A percentile compares a stretch with the other conserved stretches of the same genome.
These are phyloP conservation scores for Chloranthus sessilifolius DNA, from an alignment of 164 flowering plant species.

Conservation along the genomic window DNA sequence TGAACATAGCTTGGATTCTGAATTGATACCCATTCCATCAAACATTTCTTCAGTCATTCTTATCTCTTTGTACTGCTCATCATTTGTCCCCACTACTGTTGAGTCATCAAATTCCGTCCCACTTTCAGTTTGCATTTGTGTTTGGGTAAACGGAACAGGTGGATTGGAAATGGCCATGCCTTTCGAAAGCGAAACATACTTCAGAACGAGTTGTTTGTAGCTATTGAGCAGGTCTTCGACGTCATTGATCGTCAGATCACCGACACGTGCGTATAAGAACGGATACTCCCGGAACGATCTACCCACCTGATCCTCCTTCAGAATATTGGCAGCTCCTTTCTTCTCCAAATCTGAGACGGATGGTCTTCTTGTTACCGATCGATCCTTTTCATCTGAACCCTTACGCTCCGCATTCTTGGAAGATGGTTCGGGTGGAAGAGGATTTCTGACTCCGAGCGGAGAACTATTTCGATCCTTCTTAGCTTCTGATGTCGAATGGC, in stretches of 20 bases:
- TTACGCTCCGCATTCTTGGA: slow-evolving; percentile 24
- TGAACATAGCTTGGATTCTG: too few species aligned
- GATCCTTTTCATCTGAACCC: slow-evolving; percentile 19
- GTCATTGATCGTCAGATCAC: slow-evolving; percentile 69
- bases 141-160: slow-evolving; percentile 14
- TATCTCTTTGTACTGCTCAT: slow-evolving; percentile 17
- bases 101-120: slow-evolving; percentile 20
- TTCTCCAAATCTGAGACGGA: slow-evolving; percentile 78
- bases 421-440: slow-evolving; percentile 23
- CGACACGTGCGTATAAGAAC: slow-evolving; percentile 63
- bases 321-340: slow-evolving; percentile 61
- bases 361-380: slow-evolving; percentile 28
- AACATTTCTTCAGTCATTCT: too few species aligned
- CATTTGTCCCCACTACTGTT: slow-evolving; percentile 6
- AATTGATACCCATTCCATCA: too few species aligned
- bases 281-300: slow-evolving; percentile 54
- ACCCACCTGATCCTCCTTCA: slow-evolving; percentile 52
- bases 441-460: slow-evolving; percentile 10
- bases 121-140: slow-evolving; percentile 13
- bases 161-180: slow-evolving; percentile 39
- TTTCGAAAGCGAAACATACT: slow-evolving; percentile 68
- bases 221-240: slow-evolving; percentile 67
- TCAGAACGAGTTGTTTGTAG: slow-evolving; percentile 77
- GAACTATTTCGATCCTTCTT: slow-evolving; percentile 19
- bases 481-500: slow-evolving; percentile 21